Base-by-base conservation (phyloP, 2,329 filamentous ascomycete species). In the Nothophaeocryptopus gaeumannii region DNA sequence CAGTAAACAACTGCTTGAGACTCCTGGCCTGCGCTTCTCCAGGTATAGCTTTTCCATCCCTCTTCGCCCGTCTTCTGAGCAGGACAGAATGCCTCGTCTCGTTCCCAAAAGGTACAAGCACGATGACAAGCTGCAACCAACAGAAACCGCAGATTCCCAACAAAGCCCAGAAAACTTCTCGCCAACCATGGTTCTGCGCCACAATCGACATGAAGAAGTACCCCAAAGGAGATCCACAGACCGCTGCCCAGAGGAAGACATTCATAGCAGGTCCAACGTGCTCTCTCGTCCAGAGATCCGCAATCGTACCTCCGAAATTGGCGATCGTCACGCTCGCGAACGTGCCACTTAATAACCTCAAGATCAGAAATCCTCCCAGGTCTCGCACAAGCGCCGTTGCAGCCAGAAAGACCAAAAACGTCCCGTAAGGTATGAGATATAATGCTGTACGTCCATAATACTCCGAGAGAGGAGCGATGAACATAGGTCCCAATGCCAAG, bases 281-380 rank as follows among this genome's bases (percentile, higher is more conserved):
- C 20, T 59, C 73, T 37, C 76, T 74, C 0, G 63, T 72, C 68
- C 20, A 78, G 68, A 77, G 75, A 46, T 78, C 76, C 38, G 66
- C 70, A n/a, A 78, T 75, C 0, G 71, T 76, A 1, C 74, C 74
- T 5, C 75, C 75, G 2, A 76, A 76, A 58, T 75, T 77, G 0
- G 74, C 73, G 39, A 77, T 72, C 0, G 73, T 74, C 0, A 77
- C 70, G 57, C 71, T 73, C 2, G 74, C 74, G 55, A 76, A 77
- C 8, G 51, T 43, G 5, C 76, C 76, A 8, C 73, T 73, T 5
- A 77, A 57, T 11, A 77, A 58, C 2, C 75, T 62, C 3, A 78
- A 51, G 0, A 71, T 57, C 7, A 77, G 59, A 45, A 78, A 76
- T 0, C 65, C 68, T 2, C 58, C 68, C 5, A 60, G 59, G 33